Conservation (phyloP, 2,329 filamentous ascomycete genomes). For the Leptographium flavum region DNA sequence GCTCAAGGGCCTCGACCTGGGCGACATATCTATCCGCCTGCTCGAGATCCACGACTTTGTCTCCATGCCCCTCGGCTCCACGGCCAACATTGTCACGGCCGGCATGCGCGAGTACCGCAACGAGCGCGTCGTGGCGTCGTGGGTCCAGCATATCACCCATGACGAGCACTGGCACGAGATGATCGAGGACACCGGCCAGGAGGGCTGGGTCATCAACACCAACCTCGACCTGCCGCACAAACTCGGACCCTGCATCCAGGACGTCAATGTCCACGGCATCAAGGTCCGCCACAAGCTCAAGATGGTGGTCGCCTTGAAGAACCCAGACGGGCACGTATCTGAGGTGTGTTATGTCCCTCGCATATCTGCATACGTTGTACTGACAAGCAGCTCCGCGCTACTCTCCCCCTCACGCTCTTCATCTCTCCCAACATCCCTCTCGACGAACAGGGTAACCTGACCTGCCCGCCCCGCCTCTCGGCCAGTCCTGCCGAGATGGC, state of each 20-base stretch:
- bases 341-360: constrained; percentile 27
- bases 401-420: constrained; percentile 81
- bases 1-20: constrained; percentile 74
- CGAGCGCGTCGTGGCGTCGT: constrained; percentile 48
- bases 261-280: constrained; percentile 77
- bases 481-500: constrained; percentile 36
- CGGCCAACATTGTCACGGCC: constrained; percentile 30
- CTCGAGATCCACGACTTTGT: constrained; percentile 58
- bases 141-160: constrained; percentile 38
- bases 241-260: constrained; percentile 73
- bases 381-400: constrained; percentile 54
- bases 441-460: constrained; percentile 72
- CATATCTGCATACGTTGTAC: background rate
- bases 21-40: constrained; percentile 67
- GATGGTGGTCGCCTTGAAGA: constrained; percentile 79
- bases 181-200: constrained; percentile 52
- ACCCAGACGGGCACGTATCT: constrained; percentile 87
- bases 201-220: constrained; percentile 49
- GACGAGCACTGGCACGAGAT: constrained; percentile 55
- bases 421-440: constrained; percentile 89
- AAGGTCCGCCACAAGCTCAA: constrained; percentile 89
- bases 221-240: constrained; percentile 62
- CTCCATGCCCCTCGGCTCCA: constrained; percentile 23
- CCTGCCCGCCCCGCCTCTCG: constrained; percentile 39
- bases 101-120: constrained; percentile 44